phyloP scores from a whole-genome alignment of 192 early-diverging fungal genomes.

The Gigaspora rosea region DNA sequence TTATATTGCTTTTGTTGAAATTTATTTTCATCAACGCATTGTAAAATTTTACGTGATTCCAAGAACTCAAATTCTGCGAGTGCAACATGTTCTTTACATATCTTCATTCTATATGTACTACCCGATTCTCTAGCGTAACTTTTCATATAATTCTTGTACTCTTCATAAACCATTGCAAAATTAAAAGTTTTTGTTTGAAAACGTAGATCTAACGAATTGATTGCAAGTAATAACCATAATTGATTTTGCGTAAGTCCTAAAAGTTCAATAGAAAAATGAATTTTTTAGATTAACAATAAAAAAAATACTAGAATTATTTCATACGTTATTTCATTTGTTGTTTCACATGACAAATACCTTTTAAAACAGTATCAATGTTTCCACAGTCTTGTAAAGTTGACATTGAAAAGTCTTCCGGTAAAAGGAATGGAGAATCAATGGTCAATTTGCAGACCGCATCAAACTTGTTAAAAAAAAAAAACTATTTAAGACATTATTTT shows the following conservation, averaged over 20 bases:
- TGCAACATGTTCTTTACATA: conserved; percentile 1
- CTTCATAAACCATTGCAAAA: background rate
- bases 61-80: background rate
- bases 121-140: background rate
- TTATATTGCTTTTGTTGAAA: background rate
- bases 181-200: background rate
- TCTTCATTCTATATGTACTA: background rate
- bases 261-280: background rate
- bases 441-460: background rate
- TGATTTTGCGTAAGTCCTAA: background rate
- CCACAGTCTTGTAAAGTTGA: background rate
- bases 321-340: background rate
- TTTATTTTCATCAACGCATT: background rate
- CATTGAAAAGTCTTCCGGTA: background rate
- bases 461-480: background rate
- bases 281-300: background rate
- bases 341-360: background rate
- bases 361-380: background rate
- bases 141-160: background rate
- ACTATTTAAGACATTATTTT: no score
- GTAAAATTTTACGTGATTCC: background rate
- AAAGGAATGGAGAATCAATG: background rate
- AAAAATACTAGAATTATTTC: no score
- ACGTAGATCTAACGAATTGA: background rate
- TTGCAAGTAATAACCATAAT: background rate